Evolutionary conservation across 2,329 filamentous ascomycete species (phyloP).

Genomic region (Xylaria arbuscula): DNA sequence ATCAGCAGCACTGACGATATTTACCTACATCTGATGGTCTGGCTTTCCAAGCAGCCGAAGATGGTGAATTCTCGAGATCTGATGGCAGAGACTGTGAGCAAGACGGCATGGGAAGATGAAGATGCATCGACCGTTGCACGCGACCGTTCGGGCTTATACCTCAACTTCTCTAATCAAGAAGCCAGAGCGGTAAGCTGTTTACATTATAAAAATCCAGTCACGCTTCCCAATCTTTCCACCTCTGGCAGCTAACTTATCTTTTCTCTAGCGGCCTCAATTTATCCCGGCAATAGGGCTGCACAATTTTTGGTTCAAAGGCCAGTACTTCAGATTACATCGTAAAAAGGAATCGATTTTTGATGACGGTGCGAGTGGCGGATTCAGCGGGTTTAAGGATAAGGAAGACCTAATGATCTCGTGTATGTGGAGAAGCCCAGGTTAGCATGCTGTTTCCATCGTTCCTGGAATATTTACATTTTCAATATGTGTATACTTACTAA

Average conservation of each 20-base stretch:
- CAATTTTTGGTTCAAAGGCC: constrained; percentile 65
- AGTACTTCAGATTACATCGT: constrained; percentile 61
- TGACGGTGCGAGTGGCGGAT: constrained; percentile 49
- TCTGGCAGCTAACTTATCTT: constrained; percentile 18
- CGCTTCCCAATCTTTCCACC: not conserved
- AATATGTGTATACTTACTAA: not conserved
- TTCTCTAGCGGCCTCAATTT: constrained; percentile 59
- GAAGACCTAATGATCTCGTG: constrained; percentile 67
- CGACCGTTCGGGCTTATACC: constrained; percentile 55
- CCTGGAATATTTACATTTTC: not conserved
- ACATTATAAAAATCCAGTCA: too few relatives aligned
- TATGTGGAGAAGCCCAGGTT: constrained; percentile 60
- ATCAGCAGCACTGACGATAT: constrained; percentile 68
- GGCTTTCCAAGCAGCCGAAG: constrained; percentile 64
- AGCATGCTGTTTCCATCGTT: not conserved
- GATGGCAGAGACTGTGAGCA: constrained; percentile 66
- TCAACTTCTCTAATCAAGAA: constrained; percentile 70
- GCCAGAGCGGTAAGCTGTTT: constrained; percentile 58
- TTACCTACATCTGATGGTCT: constrained; percentile 68
- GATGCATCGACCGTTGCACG: constrained; percentile 49
- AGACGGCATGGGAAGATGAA: constrained; percentile 63
- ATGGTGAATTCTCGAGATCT: constrained; percentile 64
- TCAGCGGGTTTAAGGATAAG: constrained; percentile 59
- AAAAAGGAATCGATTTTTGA: constrained; percentile 58
- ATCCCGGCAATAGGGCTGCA: constrained; percentile 65